Evolutionary conservation across 805 yeast species (phyloP).

Genomic region (Nakazawaea peltata): DNA sequence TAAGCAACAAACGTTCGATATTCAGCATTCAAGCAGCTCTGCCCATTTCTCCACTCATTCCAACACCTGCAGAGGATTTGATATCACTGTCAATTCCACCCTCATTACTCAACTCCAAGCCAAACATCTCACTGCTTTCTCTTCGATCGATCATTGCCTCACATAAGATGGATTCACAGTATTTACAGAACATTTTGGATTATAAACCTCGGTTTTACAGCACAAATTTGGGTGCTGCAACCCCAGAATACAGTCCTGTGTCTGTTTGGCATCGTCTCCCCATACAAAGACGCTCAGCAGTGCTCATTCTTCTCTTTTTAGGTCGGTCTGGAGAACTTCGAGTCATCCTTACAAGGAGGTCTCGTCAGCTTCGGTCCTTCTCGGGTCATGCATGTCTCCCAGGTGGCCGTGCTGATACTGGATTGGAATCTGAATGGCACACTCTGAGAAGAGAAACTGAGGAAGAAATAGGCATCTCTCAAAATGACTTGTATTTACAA

Average conservation of each 20-base stretch:
- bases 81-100: background rate
- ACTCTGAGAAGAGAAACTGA: slow-evolving; percentile 77
- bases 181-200: slow-evolving; percentile 25
- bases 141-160: slow-evolving; percentile 11
- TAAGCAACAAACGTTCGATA: no score
- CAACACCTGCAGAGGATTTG: background rate
- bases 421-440: slow-evolving; percentile 56
- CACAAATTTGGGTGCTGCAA: no score
- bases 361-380: slow-evolving; percentile 59
- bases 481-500: slow-evolving; percentile 34
- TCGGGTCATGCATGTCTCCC: slow-evolving; percentile 92
- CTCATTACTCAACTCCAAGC: slow-evolving; percentile 5
- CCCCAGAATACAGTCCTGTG: slow-evolving; percentile 16
- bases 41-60: background rate
- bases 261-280: slow-evolving; percentile 66
- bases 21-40: no score
- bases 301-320: slow-evolving; percentile 62
- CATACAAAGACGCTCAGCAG: slow-evolving; percentile 64
- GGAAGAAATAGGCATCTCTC: slow-evolving; percentile 77
- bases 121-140: slow-evolving; percentile 7
- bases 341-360: slow-evolving; percentile 72
- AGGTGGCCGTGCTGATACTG: slow-evolving; percentile 83
- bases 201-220: slow-evolving; percentile 27
- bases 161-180: slow-evolving; percentile 25
- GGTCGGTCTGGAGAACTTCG: slow-evolving; percentile 71